A percentile compares a stretch with the other conserved stretches of the same genome.
Evolutionary conservation across 163 green algal species (phyloP).

Genomic region (Trebouxia gelatinosa): DNA sequence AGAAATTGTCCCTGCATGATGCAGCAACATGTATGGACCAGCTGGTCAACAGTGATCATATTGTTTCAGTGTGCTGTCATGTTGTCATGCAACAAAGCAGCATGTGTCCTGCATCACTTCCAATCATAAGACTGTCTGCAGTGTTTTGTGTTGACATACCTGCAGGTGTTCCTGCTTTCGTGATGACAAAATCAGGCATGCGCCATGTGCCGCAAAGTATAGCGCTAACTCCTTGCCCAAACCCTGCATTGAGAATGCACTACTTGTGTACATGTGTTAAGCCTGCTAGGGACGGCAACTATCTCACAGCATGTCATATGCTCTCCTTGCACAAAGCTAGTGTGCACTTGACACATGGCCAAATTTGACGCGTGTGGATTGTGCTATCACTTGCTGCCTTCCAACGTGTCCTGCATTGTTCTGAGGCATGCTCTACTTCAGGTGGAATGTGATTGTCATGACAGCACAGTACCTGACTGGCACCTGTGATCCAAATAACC

Average conservation of each 20-base stretch:
- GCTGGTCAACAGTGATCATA: too few species aligned
- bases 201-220: constrained; percentile 59
- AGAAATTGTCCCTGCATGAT: too few species aligned
- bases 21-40: too few species aligned
- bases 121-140: too few species aligned
- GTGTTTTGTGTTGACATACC: constrained; percentile 34
- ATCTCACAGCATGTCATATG: background rate
- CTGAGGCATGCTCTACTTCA: too few species aligned
- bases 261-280: background rate
- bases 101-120: too few species aligned
- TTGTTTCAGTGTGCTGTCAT: too few species aligned
- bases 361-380: background rate
- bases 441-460: too few species aligned
- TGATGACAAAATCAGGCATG: constrained; percentile 74
- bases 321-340: background rate
- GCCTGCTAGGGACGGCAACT: background rate
- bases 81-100: too few species aligned
- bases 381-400: too few species aligned
- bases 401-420: too few species aligned
- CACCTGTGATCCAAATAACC: constrained; percentile 83
- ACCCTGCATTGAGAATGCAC: constrained; percentile 40
- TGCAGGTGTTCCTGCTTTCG: constrained; percentile 56
- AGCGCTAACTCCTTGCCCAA: constrained; percentile 64
- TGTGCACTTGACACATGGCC: background rate
- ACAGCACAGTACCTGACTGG: constrained; percentile 69